Base-by-base conservation (phyloP, 1,139 yeast genomes). In the Geotrichum siamense region DNA sequence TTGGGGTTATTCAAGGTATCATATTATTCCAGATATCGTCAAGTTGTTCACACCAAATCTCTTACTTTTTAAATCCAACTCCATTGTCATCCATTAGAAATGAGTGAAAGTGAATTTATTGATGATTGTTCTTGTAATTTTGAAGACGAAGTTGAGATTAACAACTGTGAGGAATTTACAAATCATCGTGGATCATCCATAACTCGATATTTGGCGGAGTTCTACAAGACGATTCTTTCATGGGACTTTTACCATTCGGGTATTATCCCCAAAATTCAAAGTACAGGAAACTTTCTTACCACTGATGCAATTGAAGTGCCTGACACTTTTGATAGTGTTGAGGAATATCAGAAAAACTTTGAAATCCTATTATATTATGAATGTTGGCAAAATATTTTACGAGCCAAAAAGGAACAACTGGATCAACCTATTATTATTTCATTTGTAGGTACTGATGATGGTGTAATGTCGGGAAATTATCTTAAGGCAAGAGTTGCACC, bases 301-400 rank as follows among this genome's bases (percentile, higher is more conserved):
- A 95, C 0, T 72, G 69, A n/a, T 75, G 60, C 53, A 51, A 61
- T 58, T 2, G 45, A 59, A 0, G 72, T 76, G 6, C 63, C 66
- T 5, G 72, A 74, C 43, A 52, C 61, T 1, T 91, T 84, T 58
- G 51, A 56, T 0, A 69, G 75, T 46, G 78, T 79, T 1, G 69
- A 67, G 13, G 86, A 82, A 4, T 93, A 93, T 58, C 74, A 73
- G 40, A 67, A 69, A 29, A 70, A 75, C 0, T 82, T 85, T 57
- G 86, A 80, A 53, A 97, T 98, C 0, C 68, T 93, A 38, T 66
- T 93, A 38, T 68, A 89, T 64, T 66, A 89, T 38, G 98, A 93
- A 66, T 84, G 95, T 52, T 93, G 97, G 97, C 95, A 89, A 58
- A 84, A 87, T 0, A 75, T 93, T 28, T 81, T 78, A 51, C 72